A percentile compares a stretch with the other conserved stretches of the same genome.
Conservation (phyloP, 768 basidiomycete genomes). For the Lentinula boryana region DNA sequence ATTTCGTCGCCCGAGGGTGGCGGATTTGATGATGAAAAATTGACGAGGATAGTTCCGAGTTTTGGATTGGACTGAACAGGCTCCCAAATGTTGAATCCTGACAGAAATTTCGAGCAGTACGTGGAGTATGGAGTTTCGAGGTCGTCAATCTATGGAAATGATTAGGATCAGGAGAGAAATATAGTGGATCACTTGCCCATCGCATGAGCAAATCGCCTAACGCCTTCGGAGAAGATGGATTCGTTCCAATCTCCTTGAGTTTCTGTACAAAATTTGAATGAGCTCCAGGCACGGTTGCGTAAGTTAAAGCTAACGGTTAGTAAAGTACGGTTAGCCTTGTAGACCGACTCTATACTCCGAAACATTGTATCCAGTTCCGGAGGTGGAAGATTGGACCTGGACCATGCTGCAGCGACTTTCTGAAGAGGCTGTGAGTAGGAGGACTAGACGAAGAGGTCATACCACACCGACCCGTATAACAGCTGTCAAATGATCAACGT, state of each 20-base stretch:
- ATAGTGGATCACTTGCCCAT: conserved; percentile 61
- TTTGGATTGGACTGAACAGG: conserved; percentile 73
- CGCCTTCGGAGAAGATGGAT: conserved; percentile 88
- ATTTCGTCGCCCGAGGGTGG: conserved; percentile 31
- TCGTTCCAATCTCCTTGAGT: conserved; percentile 90
- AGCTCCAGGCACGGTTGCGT: neutral
- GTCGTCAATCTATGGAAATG: conserved; percentile 73
- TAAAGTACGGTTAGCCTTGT: conserved; percentile 83
- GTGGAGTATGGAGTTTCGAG: conserved; percentile 79
- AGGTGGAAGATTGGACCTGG: conserved; percentile 89
- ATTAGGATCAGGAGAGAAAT: neutral
- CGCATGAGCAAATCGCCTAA: conserved; percentile 94
- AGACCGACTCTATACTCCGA: conserved; percentile 85
- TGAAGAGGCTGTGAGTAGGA: conserved; percentile 25
- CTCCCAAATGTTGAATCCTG: conserved; percentile 81
- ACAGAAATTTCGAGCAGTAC: conserved; percentile 66
- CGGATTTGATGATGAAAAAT: conserved; percentile 62
- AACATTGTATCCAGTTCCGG: conserved; percentile 91
- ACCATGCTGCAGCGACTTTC: conserved; percentile 99
- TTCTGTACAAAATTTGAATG: conserved; percentile 44
- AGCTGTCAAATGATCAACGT: conserved; percentile 85
- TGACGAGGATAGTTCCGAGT: conserved; percentile 58
- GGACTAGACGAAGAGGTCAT: neutral
- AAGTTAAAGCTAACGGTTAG: conserved; percentile 38
- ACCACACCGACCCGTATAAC: conserved; percentile 74